Evolutionary conservation across 306 rosid species (phyloP).

Genomic region (Corylus avellana): DNA sequence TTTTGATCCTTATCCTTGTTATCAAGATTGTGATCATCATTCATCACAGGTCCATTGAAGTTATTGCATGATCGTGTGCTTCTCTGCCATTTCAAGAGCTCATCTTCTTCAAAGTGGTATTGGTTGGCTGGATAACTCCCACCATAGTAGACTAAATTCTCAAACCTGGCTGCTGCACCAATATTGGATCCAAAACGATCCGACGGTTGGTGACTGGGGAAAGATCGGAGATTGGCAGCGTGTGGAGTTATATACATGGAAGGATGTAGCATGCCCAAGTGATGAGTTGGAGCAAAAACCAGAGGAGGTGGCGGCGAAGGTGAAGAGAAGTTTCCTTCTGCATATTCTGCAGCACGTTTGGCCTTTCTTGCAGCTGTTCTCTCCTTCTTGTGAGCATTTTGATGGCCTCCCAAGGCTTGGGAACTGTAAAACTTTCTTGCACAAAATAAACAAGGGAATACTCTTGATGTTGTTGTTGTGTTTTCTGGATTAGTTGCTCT

Average conservation of each 20-base stretch:
- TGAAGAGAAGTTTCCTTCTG: constrained; percentile 28
- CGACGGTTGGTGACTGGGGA: constrained; percentile 39
- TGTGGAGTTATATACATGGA: constrained; percentile 52
- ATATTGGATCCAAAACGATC: constrained; percentile 42
- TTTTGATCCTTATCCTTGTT: constrained; percentile 41
- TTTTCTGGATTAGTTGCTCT: constrained; percentile 37
- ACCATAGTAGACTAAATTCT: constrained; percentile 36
- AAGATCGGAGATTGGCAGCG: constrained; percentile 45
- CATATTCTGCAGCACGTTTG: constrained; percentile 40
- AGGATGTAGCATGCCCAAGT: constrained; percentile 41
- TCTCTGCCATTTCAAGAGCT: constrained; percentile 45
- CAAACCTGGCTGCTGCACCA: constrained; percentile 49
- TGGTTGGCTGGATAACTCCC: constrained; percentile 34
- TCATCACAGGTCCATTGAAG: constrained; percentile 24
- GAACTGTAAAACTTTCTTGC: constrained; percentile 79
- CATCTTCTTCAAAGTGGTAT: constrained; percentile 41
- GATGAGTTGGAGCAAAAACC: constrained; percentile 50
- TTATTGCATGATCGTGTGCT: constrained; percentile 30
- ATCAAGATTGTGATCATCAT: constrained; percentile 25
- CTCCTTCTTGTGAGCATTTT: constrained; percentile 89
- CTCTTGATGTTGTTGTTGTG: constrained; percentile 35
- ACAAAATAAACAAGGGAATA: constrained; percentile 74
- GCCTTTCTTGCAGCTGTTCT: constrained; percentile 74
- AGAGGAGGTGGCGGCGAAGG: constrained; percentile 25
- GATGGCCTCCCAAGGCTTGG: constrained; percentile 91